Evolutionary conservation across 148 eudicot species (phyloP), one percentile per base, ranked within the genome.

Genomic region (Silene latifolia): DNA sequence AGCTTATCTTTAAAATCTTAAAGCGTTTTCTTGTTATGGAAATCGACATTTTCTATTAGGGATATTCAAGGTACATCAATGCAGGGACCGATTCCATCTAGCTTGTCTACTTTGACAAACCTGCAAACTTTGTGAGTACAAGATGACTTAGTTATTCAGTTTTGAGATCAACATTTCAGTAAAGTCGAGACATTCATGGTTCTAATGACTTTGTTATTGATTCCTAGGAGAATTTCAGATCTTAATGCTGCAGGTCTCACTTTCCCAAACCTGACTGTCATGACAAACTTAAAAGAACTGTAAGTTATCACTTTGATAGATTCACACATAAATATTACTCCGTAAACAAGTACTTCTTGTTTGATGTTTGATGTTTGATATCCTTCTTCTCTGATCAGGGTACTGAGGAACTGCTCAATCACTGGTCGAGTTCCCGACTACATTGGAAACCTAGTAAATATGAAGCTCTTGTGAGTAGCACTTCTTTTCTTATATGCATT

Each of bases 31-130:
- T n/a, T n/a, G n/a, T n/a, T n/a, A n/a, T n/a, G n/a, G n/a, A n/a
- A n/a, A n/a, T n/a, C n/a, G n/a, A n/a, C n/a, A n/a, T n/a, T 7
- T 35, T 39, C 44, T 39, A 7, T 7, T 80, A 93, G 98, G 76
- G 81, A 88, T 82, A 65, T 93, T 83, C 93, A 88, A 80, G 98
- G 98, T 54, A 87, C 97, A 6, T 77, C 82, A 42, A 69, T 88
- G 89, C 85, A 87, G 84, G 97, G 97, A 69, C 95, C 98, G 11
- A 85, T 93, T 82, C 98, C 98, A 63, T 68, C 82, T 54, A 80
- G 81, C 59, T 69, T 91, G 67, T 81, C 89, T 48, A 56, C 11
- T 62, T 70, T 93, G 79, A 85, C 74, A 76, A 86, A 82, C 58
- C 23, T 93, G 29, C 19, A 35, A 21, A 77, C 67, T 24, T 53